Base-by-base conservation (phyloP, 768 basidiomycete species). In the Tephrocybe rancida region DNA sequence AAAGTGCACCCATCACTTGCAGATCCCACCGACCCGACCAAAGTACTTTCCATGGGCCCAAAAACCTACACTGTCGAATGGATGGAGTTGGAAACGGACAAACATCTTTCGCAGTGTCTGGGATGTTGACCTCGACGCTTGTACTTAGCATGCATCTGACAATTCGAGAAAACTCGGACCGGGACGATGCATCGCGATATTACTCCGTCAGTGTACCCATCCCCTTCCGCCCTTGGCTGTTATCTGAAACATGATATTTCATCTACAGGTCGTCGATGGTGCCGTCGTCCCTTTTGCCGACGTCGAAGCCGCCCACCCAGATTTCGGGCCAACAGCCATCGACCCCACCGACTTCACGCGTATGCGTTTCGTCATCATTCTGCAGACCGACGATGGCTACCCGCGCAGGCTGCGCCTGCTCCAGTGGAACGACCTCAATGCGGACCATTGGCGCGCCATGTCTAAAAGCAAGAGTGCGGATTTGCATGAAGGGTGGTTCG, bases 281-380 rank as follows among this genome's bases (percentile, higher is more conserved):
- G 39, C 30, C 10, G 26, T 59, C 9, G 37, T 50, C 29, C 21
- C 14, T 3, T 45, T 48, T 8, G 18, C 50, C 6, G 34, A 55
- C 0, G 34, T 59, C 7, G 35, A 48, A 35, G 51, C 32, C 3
- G 24, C 16, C 7, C 3, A 55, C 37, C 58, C 50, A 11, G 44
- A 27, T 14, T 43, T 59, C 5, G 43, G 30, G 5, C 18, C 37
- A 21, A 41, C 38, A 21, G 21, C 14, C 47, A 59, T 59, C 35
- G 58, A 59, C 38, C 58, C 54, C 14, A 52, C 50, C 1, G 51
- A 56, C 22, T 44, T 56, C 24, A 52, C 47, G 1, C 50, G 58
- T 18, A 11, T 59, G 14, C 54, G 58, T 2, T 55, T 46, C 16
- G 50, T 47, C 1, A 29, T 56, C 11, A 30, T 49, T n/a, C 26